These are phyloP conservation scores for Wickerhamiella sergipiensis DNA, from an alignment of 805 yeast genomes.

Conservation along the genomic window DNA sequence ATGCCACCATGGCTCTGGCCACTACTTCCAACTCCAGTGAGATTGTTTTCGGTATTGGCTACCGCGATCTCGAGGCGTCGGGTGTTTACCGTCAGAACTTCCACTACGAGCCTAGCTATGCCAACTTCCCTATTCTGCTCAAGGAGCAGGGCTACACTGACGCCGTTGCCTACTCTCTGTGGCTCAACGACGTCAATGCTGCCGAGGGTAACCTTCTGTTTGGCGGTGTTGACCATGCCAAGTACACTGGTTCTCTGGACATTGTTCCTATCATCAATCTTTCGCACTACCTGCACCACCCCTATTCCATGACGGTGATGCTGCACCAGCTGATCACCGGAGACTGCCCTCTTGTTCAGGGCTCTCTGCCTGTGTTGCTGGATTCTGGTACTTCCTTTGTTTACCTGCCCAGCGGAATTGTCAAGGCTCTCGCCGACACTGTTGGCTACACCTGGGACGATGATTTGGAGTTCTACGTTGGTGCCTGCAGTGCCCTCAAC, in stretches of 20 bases:
- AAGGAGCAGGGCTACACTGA: slow-evolving; percentile 33
- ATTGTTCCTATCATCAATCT: slow-evolving; percentile 22
- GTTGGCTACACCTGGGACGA: slow-evolving; percentile 31
- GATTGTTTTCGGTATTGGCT: slow-evolving; percentile 35
- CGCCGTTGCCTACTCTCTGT: slow-evolving; percentile 34
- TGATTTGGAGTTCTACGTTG: slow-evolving; percentile 25
- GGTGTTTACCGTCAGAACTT: slow-evolving; percentile 11
- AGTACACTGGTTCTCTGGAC: slow-evolving; percentile 28
- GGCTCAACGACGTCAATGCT: slow-evolving; percentile 26
- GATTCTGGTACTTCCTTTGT: slow-evolving; percentile 47
- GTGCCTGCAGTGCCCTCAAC: neutral
- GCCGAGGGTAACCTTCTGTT: slow-evolving; percentile 29
- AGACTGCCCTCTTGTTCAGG: slow-evolving; percentile 6
- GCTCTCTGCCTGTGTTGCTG: slow-evolving; percentile 33
- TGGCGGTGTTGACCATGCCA: slow-evolving; percentile 34
- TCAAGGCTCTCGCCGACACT: slow-evolving; percentile 20
- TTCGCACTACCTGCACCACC: slow-evolving; percentile 2
- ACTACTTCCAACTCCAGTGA: slow-evolving; percentile 44
- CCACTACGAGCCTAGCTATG: slow-evolving; percentile 27
- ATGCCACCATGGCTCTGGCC: slow-evolving; percentile 64
- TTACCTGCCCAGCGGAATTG: slow-evolving; percentile 31
- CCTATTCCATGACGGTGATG: neutral
- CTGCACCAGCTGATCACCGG: neutral
- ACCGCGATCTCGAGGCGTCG: slow-evolving; percentile 22
- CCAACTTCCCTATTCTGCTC: slow-evolving; percentile 51